These are phyloP conservation scores for Eucalyptus pumila DNA, from an alignment of 345 rosid species.

Conservation along the genomic window DNA sequence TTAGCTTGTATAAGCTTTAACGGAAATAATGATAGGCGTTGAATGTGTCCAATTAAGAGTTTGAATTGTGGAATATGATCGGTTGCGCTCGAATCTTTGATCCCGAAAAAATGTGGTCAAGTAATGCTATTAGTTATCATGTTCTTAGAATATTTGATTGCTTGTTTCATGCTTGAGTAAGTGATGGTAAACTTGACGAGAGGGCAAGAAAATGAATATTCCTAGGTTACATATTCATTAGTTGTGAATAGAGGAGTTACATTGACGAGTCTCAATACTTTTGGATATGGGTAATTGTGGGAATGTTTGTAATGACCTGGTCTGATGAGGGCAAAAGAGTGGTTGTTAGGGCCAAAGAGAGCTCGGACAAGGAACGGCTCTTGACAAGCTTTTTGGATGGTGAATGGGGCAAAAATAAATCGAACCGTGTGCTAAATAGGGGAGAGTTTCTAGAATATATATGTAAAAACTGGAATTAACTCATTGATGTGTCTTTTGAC, in stretches of 20 bases:
- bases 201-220: not conserved
- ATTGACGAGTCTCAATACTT: not conserved
- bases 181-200: not conserved
- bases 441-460: too few relatives aligned
- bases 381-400: too few relatives aligned
- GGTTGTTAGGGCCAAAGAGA: too few relatives aligned
- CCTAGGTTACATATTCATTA: not conserved
- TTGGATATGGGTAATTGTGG: not conserved
- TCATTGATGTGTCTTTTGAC: too few relatives aligned
- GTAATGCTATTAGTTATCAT: not conserved
- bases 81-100: rapidly evolving
- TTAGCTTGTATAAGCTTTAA: not conserved
- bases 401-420: too few relatives aligned
- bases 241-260: not conserved
- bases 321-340: too few relatives aligned
- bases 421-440: rapidly evolving
- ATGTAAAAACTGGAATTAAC: too few relatives aligned
- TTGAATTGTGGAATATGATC: not conserved
- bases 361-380: rapidly evolving
- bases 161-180: rapidly evolving
- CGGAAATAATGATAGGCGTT: rapidly evolving
- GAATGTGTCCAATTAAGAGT: not conserved
- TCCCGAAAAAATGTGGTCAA: rapidly evolving
- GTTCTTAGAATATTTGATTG: not conserved
- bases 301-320: not conserved